Evolutionary conservation across 768 basidiomycete genomes (phyloP).

Genomic region (Termitomyces sp.): DNA sequence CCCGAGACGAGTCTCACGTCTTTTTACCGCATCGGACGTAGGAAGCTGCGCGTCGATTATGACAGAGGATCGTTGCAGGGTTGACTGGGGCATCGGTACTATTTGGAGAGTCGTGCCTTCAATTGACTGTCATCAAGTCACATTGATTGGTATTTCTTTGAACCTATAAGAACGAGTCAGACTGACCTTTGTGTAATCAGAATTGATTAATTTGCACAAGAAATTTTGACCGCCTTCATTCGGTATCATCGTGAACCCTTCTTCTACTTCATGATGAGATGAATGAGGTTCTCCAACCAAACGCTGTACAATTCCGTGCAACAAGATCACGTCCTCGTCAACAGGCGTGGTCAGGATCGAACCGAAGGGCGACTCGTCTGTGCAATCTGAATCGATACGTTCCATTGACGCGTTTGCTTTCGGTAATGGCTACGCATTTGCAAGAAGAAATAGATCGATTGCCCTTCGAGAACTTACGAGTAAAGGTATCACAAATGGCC

Average conservation of each 20-base stretch:
- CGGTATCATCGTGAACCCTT: background rate
- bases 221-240: background rate
- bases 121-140: background rate
- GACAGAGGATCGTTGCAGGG: background rate
- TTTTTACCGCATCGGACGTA: background rate
- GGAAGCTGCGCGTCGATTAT: background rate
- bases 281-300: conserved; percentile 3
- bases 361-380: conserved; percentile 36
- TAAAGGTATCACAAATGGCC: no score
- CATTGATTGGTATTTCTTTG: background rate
- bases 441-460: background rate
- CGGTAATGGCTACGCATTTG: background rate
- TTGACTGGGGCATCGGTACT: background rate
- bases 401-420: conserved; percentile 11
- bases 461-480: no score
- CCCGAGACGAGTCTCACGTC: background rate
- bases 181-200: conserved; percentile 2
- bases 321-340: conserved; percentile 25
- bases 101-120: background rate
- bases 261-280: background rate
- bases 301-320: conserved; percentile 11
- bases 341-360: conserved; percentile 36
- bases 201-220: background rate
- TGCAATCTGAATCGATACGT: conserved; percentile 30
- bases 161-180: background rate